phyloP scores from a whole-genome alignment of 768 basidiomycete species.

The Lyophyllum decastes region DNA sequence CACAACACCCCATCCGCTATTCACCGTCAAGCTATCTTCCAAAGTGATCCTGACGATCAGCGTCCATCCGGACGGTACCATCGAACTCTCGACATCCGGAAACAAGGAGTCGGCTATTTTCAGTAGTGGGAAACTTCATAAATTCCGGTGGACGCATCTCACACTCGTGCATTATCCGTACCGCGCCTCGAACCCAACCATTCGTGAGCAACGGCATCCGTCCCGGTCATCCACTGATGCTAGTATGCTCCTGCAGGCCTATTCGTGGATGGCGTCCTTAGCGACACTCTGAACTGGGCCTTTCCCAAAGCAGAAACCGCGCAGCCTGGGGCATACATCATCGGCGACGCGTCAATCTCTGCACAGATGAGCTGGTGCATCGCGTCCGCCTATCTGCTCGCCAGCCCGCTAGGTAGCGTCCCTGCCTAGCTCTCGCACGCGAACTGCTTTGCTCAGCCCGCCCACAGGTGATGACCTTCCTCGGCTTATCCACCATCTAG shows the following conservation, averaged over 20 bases:
- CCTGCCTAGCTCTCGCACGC: neutral
- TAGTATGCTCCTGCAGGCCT: constrained; percentile 45
- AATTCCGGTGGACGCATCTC: constrained; percentile 73
- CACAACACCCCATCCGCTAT: constrained; percentile 33
- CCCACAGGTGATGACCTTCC: constrained; percentile 66
- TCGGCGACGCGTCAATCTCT: constrained; percentile 54
- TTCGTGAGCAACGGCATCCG: constrained; percentile 48
- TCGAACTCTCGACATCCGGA: constrained; percentile 47
- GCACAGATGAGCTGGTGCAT: constrained; percentile 66
- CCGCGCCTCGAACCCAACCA: constrained; percentile 51
- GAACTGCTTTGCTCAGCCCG: neutral
- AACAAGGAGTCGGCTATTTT: constrained; percentile 43
- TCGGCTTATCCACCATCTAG: constrained; percentile 77
- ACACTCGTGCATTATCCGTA: constrained; percentile 66
- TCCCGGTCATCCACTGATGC: neutral
- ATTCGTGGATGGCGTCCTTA: constrained; percentile 72
- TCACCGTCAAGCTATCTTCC: constrained; percentile 31
- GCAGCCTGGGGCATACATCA: constrained; percentile 41
- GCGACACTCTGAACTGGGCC: constrained; percentile 59
- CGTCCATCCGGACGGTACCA: constrained; percentile 55
- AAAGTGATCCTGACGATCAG: constrained; percentile 42
- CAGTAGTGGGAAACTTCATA: constrained; percentile 46
- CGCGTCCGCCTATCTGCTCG: constrained; percentile 64
- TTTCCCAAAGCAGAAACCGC: constrained; percentile 58
- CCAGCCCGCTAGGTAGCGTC: constrained; percentile 53